These are phyloP conservation scores for Xylaria flabelliformis DNA, from an alignment of 495 filamentous ascomycete species.

Conservation along the genomic window DNA sequence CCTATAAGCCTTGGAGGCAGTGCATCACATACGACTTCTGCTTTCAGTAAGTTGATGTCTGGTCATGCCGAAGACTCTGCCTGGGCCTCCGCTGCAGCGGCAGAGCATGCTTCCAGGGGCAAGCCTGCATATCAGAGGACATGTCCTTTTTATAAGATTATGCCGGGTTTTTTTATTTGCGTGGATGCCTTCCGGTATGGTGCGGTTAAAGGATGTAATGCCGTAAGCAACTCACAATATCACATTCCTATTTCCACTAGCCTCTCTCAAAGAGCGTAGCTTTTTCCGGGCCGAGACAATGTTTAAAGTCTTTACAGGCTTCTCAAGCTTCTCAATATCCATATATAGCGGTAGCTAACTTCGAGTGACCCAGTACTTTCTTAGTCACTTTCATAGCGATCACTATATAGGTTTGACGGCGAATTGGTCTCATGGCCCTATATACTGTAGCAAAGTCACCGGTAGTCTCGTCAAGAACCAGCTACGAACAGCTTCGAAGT, in stretches of 20 bases:
- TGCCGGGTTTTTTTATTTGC: constrained; percentile 88
- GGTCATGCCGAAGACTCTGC: constrained; percentile 87
- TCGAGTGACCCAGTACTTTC: constrained; percentile 67
- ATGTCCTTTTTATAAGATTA: constrained; percentile 98
- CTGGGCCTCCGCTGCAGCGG: constrained; percentile 85
- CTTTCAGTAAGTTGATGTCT: constrained; percentile 92
- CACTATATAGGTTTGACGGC: constrained; percentile 92
- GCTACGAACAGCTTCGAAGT: constrained; percentile 84
- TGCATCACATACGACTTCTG: constrained; percentile 56
- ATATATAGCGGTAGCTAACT: not conserved
- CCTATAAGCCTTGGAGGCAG: constrained; percentile 64
- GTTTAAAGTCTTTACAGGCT: too few relatives aligned
- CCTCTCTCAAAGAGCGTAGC: not conserved
- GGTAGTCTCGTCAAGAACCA: constrained; percentile 87
- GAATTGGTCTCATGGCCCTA: constrained; percentile 90
- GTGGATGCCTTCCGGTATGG: constrained; percentile 98
- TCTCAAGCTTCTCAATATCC: not conserved
- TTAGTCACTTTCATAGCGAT: constrained; percentile 97
- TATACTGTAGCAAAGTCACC: constrained; percentile 94
- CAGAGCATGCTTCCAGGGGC: constrained; percentile 78
- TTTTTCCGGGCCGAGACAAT: not conserved
- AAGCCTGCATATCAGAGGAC: constrained; percentile 88
- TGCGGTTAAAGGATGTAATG: constrained; percentile 86
- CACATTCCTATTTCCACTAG: not conserved
- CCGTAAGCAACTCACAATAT: constrained; percentile 39